Evolutionary conservation across 306 rosid species (phyloP), one percentile per base, ranked within the genome.

Genomic region (Citrullus mucosospermus): DNA sequence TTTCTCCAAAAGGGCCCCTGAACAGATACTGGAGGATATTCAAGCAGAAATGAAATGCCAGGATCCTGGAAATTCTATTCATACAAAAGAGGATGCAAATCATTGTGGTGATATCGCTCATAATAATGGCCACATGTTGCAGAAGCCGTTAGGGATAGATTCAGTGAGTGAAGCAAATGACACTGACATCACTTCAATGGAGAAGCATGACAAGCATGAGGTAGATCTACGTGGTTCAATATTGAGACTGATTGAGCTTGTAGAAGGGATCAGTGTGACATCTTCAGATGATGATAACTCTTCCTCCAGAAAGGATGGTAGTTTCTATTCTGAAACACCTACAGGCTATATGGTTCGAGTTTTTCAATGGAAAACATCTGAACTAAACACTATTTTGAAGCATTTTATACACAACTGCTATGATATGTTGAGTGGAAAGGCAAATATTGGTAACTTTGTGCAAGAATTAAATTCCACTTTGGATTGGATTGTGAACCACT

Each of bases 401-500:
- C 76, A 82, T 73, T 90, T 88, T 88, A 84, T 91, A 80, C 93
- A 86, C 32, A 85, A 76, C 67, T 93, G 98, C 86, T 83, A 89
- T 79, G 90, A 88, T 81, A 78, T 90, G 71, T 82, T 90, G 83
- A 90, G 84, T 81, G 92, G 98, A 69, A 88, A 83, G 86, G 85
- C 83, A 79, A 84, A 85, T 73, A 78, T 84, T 78, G 88, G 80
- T 48, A 86, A 77, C 18, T 89, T 93, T 81, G 67, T 85, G 2
- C 69, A 60, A 73, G 93, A 85, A 70, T 62, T 93, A 36, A 89
- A 90, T 59, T 60, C 78, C 30, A 86, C 98, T 71, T 79, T 93
- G 91, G 96, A 93, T 79, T 93, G 98, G 98, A 89, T 90, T 62
- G 78, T 93, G 81, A 93, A 91, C 78, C 97, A 93, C 88, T 93